Conservation (phyloP, 2,329 filamentous ascomycete species). For the Mycosphaerella arachidis region DNA sequence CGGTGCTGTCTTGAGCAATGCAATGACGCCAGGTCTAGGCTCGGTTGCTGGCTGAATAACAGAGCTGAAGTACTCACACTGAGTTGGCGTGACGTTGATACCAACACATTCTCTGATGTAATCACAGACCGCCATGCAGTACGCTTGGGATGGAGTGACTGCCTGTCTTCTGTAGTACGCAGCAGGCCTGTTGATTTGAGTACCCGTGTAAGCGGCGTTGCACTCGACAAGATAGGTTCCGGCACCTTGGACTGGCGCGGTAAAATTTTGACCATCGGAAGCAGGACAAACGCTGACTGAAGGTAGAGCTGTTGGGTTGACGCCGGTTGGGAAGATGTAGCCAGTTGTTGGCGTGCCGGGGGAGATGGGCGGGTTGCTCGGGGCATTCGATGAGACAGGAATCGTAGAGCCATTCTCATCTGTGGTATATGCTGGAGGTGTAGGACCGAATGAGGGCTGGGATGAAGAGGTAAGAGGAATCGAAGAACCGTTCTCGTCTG, state of each 20-base stretch:
- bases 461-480: too few relatives aligned
- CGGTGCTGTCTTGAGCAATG: constrained; percentile 1
- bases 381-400: too few relatives aligned
- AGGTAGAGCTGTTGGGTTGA: not conserved
- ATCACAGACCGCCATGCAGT: constrained; percentile 7
- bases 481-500: too few relatives aligned
- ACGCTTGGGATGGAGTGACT: not conserved
- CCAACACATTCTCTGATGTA: not conserved
- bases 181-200: not conserved
- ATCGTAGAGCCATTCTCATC: too few relatives aligned
- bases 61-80: constrained; percentile 5
- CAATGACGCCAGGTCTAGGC: not conserved
- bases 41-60: not conserved
- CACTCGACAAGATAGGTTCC: constrained; percentile 4
- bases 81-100: constrained; percentile 3
- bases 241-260: not conserved
- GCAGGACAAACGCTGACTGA: not conserved
- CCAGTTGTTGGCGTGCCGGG: not conserved
- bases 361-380: not conserved
- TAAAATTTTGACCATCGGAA: constrained; percentile 7
- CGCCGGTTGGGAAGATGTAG: not conserved
- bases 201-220: constrained; percentile 1
- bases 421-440: too few relatives aligned
- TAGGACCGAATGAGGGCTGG: too few relatives aligned
- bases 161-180: not conserved